Percentiles rank a stretch among this genome's conserved stretches.
phyloP scores from a whole-genome alignment of 768 basidiomycete genomes.

The Trametes cubensis region DNA sequence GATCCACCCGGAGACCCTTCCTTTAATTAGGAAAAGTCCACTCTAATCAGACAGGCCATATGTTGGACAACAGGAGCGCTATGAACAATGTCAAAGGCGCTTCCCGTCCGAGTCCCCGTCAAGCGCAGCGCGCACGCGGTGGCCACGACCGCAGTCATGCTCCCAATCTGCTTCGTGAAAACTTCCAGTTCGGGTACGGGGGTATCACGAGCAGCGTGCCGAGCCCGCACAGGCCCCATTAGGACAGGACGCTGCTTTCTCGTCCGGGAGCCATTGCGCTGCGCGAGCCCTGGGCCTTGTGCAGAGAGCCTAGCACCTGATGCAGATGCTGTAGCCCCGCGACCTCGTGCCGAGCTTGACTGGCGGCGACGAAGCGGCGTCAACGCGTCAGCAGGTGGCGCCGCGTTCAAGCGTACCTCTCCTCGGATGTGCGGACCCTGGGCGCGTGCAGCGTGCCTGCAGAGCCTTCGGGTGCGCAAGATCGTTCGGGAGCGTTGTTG shows the following conservation, averaged over 20 bases:
- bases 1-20: constrained; percentile 2
- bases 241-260: neutral
- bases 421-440: constrained; percentile 6
- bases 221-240: constrained; percentile 9
- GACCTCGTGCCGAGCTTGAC: neutral
- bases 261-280: neutral
- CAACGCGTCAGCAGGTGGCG: constrained; percentile 6
- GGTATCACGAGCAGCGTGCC: constrained; percentile 17
- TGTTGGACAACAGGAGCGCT: neutral
- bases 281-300: neutral
- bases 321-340: neutral
- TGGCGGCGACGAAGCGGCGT: neutral
- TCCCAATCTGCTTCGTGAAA: constrained; percentile 14
- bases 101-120: too few relatives aligned
- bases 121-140: neutral
- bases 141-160: constrained; percentile 7
- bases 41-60: constrained; percentile 6
- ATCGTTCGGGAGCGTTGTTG: constrained; percentile 7
- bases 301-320: constrained; percentile 1
- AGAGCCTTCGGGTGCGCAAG: constrained; percentile 3
- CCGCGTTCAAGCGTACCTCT: constrained; percentile 7
- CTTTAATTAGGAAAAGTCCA: neutral
- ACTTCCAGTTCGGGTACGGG: constrained; percentile 4
- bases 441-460: neutral
- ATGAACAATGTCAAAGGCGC: neutral